Base-by-base conservation (phyloP, 495 filamentous ascomycete species). In the Xylaria palmicola region DNA sequence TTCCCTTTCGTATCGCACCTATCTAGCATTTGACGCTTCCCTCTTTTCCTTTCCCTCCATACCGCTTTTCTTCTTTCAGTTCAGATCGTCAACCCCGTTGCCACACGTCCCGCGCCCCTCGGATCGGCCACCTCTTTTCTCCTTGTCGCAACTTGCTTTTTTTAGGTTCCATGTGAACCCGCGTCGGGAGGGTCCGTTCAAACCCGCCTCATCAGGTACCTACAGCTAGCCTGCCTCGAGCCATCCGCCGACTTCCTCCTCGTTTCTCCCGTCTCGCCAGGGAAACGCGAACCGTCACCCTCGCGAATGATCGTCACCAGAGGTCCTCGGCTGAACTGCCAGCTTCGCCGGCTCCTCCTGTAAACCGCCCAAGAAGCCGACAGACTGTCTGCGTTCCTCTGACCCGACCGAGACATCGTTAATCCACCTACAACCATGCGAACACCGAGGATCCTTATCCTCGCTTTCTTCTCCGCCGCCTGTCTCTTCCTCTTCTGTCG, bases 401-500 rank as follows among this genome's bases (percentile, higher is more conserved):
- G 8, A 36, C 26, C 55, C 15, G 50, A 29, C 3, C 20, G 10
- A 15, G 39, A 37, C 17, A 47, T 41, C 32, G 20, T 30, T n/a
- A 12, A 59, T 60, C 12, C n/a, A 36, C 39, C 41, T 48, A 41
- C 45, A 61, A 75, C 64, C 67, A 82, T 82, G 79, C 76, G 79
- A 50, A 68, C 77, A 22, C 75, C 77, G 26, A 75, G 78, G 63
- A 68, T 80, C 29, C 70, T 69, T 65, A 79, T 81, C 24, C 69
- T 81, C 61, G 70, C 67, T 20, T 68, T 80, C 59, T 80, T 79
- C 71, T 74, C 75, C 54, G 68, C 76, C 40, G 73, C 79, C 12
- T 78, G 74, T 15, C 64, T 81, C 44, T 79, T 81, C 68, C 77
- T 81, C 58, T 62, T 80, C 39, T 77, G 71, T 60, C 77, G 78